Evolutionary conservation across 192 early-diverging fungal genomes (phyloP), one percentile per base, ranked within the genome.

Genomic region (Cetraspora pellucida): DNA sequence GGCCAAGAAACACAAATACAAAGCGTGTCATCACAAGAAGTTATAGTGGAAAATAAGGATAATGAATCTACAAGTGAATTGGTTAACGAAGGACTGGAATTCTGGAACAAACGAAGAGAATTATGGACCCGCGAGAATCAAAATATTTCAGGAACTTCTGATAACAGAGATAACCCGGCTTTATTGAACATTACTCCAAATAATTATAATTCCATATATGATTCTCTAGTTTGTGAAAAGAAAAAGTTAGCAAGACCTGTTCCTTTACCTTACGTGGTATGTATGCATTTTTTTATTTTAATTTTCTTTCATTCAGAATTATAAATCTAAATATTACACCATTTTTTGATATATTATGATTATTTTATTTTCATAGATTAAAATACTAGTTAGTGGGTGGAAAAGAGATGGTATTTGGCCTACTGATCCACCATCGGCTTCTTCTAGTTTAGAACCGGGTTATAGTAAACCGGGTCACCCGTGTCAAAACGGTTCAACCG

Each of bases 351-450:
- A 10, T 73, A 6, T 17, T 16, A 6, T 50, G 37, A 59, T 46
- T 63, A 25, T 37, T 64, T 46, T 28, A 44, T 25, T 21, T 64
- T 49, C 19, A 16, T n/a, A 88, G 87, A 81, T 88, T 45, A 81
- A 84, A 30, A 79, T 88, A 17, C 70, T 88, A 57, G 84, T 88
- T 5, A 81, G 81, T 54, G 87, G 87, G 17, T 88, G 87, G 87
- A 84, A 88, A 69, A 77, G 85, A 43, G 85, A 88, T 71, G 87
- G 87, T 5, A 65, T 83, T 70, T 88, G 85, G 85, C 83, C 70
- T 27, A 70, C 3, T 25, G 63, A 65, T 10, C 63, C 28, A 10
- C 63, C 63, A 10, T 65, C 63, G 25, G 59, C 13, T 30, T 16
- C 10, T 61, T 28, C 65, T 16, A n/a, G n/a, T n/a, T n/a, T n/a